Evolutionary conservation across 495 filamentous ascomycete genomes (phyloP).

Genomic region (Lepidopterella palustris): DNA sequence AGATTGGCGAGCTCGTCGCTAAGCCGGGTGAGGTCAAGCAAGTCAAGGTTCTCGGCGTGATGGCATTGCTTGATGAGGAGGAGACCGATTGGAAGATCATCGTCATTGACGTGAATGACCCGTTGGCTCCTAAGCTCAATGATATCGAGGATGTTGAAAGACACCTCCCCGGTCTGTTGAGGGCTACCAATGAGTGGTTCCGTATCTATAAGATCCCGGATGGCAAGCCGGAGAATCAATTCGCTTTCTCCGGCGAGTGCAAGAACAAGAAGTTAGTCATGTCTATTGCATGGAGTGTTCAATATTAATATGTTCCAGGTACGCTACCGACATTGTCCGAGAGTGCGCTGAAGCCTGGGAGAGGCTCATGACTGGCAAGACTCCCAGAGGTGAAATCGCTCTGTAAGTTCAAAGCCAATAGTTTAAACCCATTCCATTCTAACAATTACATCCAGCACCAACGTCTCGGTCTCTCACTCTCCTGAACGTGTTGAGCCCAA

Average conservation of each 20-base stretch:
- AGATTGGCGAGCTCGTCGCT: conserved; percentile 96
- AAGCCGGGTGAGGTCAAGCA: conserved; percentile 96
- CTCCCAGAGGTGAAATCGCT: conserved; percentile 64
- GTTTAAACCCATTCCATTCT: neutral
- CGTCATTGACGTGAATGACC: conserved; percentile 97
- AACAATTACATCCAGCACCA: conserved; percentile 55
- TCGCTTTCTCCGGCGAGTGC: conserved; percentile 99
- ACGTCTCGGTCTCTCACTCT: conserved; percentile 66
- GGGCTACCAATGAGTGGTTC: conserved; percentile 99
- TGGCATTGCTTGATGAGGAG: conserved; percentile 98
- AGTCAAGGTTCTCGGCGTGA: conserved; percentile 98
- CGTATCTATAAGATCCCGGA: conserved; percentile 99
- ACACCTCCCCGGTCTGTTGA: conserved; percentile 91
- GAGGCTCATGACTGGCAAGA: conserved; percentile 85
- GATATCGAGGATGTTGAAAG: conserved; percentile 99
- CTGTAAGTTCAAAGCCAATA: conserved; percentile 54
- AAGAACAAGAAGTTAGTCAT: conserved; percentile 89
- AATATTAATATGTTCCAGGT: conserved; percentile 43
- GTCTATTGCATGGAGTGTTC: neutral
- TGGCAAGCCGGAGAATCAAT: conserved; percentile 99
- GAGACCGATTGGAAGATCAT: conserved; percentile 99
- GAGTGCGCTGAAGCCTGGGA: conserved; percentile 98
- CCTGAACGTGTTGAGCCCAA: conserved; percentile 54
- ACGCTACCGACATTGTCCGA: conserved; percentile 86
- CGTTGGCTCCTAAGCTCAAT: conserved; percentile 91